phyloP scores from a whole-genome alignment of 371 early-diverging fungal species.

The Chytridium lagenaria region DNA sequence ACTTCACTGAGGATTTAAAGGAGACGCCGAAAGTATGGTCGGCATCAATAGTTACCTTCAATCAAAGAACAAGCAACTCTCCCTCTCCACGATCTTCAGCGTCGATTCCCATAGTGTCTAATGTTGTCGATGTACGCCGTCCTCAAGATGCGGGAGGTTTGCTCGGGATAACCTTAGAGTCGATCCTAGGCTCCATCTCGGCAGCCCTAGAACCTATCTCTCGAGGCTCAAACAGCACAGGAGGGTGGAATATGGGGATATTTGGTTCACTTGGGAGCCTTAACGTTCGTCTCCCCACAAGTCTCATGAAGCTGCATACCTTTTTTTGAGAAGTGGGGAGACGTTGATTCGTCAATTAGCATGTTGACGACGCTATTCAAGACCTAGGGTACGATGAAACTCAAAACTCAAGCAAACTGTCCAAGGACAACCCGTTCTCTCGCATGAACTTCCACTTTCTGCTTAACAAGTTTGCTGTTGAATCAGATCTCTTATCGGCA shows the following conservation, averaged over 20 bases:
- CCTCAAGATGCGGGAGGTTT: constrained; percentile 6
- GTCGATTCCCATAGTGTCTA: background rate
- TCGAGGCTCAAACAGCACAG: no score
- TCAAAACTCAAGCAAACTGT: background rate
- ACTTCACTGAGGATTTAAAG: background rate
- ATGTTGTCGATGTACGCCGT: constrained; percentile 3
- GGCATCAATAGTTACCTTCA: constrained; percentile 14
- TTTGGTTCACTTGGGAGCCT: constrained; percentile 55
- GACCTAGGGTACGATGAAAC: constrained; percentile 44
- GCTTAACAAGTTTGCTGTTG: constrained; percentile 62
- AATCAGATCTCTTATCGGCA: constrained; percentile 72
- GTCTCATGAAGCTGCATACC: constrained; percentile 76
- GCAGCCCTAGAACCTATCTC: background rate
- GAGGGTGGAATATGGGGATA: background rate
- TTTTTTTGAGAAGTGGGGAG: constrained; percentile 81
- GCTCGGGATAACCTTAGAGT: background rate
- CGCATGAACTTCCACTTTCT: constrained; percentile 62
- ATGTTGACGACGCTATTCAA: background rate
- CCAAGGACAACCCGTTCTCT: background rate
- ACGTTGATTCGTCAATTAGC: constrained; percentile 53
- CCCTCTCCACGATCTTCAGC: background rate
- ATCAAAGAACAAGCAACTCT: background rate
- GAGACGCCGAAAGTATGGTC: constrained; percentile 17
- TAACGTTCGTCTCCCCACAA: constrained; percentile 70
- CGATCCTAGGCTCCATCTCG: background rate